Conservation (phyloP, 2,329 filamentous ascomycete genomes). For the Microdochium nivale region DNA sequence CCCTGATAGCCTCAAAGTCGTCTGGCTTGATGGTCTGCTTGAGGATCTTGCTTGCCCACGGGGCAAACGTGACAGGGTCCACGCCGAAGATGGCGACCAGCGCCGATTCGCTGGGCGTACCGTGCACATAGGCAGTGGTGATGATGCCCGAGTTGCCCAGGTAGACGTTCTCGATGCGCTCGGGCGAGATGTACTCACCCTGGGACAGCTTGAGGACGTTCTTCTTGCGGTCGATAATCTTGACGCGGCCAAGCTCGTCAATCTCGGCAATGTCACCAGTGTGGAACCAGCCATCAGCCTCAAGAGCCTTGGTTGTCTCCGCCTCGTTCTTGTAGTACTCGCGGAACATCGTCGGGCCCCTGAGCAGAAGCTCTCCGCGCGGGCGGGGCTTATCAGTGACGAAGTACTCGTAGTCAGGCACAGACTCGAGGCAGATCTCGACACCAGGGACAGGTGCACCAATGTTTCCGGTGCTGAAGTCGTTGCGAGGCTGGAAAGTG, state of each 20-base stretch:
- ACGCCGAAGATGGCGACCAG: conserved; percentile 85
- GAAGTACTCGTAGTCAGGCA: conserved; percentile 90
- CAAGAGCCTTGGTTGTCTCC: conserved; percentile 76
- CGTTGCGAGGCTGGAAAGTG: conserved; percentile 58
- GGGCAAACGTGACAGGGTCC: conserved; percentile 74
- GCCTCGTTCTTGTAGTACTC: conserved; percentile 88
- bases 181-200: conserved; percentile 95
- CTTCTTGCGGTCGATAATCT: conserved; percentile 94
- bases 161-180: conserved; percentile 94
- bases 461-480: conserved; percentile 73
- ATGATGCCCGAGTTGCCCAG: conserved; percentile 72
- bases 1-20: conserved; percentile 59
- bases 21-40: conserved; percentile 54
- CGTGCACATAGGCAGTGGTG: conserved; percentile 80
- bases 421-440: conserved; percentile 76
- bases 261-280: conserved; percentile 87
- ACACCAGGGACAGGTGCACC: conserved; percentile 59
- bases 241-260: conserved; percentile 78
- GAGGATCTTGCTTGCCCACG: conserved; percentile 70
- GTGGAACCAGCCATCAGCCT: conserved; percentile 91
- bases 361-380: conserved; percentile 79
- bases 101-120: conserved; percentile 72
- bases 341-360: conserved; percentile 70
- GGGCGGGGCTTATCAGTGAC: conserved; percentile 82
- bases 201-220: conserved; percentile 98